These are phyloP conservation scores for Magnusiomyces suaveolens DNA, from an alignment of 1,139 yeast genomes.

Conservation along the genomic window DNA sequence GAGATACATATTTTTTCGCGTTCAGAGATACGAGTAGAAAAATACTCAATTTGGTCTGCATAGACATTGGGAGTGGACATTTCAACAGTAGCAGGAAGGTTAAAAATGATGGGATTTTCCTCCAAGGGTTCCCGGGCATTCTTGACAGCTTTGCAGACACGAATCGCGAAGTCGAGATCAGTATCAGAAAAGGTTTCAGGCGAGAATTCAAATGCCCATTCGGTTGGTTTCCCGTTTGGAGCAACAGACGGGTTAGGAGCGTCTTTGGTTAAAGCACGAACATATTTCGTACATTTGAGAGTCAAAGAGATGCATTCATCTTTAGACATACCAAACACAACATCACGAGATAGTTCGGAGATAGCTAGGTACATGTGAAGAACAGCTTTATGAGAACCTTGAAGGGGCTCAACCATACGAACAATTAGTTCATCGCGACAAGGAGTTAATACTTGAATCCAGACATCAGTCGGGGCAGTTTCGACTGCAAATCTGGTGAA, in stretches of 20 bases:
- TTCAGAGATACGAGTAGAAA: constrained; percentile 63
- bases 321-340: constrained; percentile 77
- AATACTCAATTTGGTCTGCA: constrained; percentile 94
- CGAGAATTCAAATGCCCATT: constrained; percentile 87
- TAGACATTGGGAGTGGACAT: constrained; percentile 88
- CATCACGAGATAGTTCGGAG: constrained; percentile 81
- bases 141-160: constrained; percentile 92
- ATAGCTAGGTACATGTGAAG: constrained; percentile 89
- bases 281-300: constrained; percentile 70
- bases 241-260: constrained; percentile 33
- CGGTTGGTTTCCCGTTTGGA: constrained; percentile 58
- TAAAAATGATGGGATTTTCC: constrained; percentile 83
- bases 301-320: constrained; percentile 75
- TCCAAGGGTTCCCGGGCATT: constrained; percentile 82
- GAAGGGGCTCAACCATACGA: constrained; percentile 80
- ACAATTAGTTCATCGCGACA: constrained; percentile 83
- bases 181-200: constrained; percentile 95
- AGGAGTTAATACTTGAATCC: constrained; percentile 85
- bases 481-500: constrained; percentile 90
- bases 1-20: constrained; percentile 84
- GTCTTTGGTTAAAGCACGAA: constrained; percentile 78
- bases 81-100: constrained; percentile 97
- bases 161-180: constrained; percentile 68
- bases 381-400: constrained; percentile 85
- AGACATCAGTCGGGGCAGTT: constrained; percentile 85